Conservation (phyloP, 345 rosid species). For the Moricandia moricandioides region DNA sequence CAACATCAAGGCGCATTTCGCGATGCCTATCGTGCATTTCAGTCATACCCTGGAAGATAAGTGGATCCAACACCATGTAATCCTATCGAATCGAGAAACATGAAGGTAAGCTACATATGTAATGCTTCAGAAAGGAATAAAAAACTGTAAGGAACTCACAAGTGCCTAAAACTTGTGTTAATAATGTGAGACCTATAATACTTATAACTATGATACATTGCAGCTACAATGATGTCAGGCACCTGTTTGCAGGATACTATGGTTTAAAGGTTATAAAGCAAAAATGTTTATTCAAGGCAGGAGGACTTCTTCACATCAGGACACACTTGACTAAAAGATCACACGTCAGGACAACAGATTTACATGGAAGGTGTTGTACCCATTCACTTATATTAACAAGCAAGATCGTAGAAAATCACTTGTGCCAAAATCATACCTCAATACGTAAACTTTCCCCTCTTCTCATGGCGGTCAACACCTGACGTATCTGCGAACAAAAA, state of each 20-base stretch:
- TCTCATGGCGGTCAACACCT: conserved; percentile 74
- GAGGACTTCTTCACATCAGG: background rate
- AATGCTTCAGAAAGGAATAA: background rate
- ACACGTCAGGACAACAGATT: conserved; percentile 4
- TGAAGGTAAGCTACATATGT: conserved; percentile 11
- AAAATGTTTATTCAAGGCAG: conserved; percentile 5
- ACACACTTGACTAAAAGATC: background rate
- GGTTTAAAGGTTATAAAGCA: background rate
- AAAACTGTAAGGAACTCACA: background rate
- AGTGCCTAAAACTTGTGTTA: background rate
- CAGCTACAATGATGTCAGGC: conserved; percentile 12
- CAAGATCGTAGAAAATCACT: background rate
- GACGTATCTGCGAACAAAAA: conserved; percentile 65
- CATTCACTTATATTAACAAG: conserved; percentile 20
- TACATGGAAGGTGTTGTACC: conserved; percentile 4
- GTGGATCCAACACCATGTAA: conserved; percentile 76
- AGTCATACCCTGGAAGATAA: conserved; percentile 61
- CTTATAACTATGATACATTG: background rate
- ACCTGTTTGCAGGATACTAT: background rate
- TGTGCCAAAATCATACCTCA: conserved; percentile 55
- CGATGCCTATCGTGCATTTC: conserved; percentile 84
- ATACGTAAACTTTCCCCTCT: conserved; percentile 67
- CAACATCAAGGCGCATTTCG: conserved; percentile 93
- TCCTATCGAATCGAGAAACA: conserved; percentile 43
- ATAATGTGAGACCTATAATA: background rate